A percentile compares a stretch with the other conserved stretches of the same genome.
Evolutionary conservation across 169 alveolate species (phyloP).

Genomic region (Perkinsus chesapeaki): DNA sequence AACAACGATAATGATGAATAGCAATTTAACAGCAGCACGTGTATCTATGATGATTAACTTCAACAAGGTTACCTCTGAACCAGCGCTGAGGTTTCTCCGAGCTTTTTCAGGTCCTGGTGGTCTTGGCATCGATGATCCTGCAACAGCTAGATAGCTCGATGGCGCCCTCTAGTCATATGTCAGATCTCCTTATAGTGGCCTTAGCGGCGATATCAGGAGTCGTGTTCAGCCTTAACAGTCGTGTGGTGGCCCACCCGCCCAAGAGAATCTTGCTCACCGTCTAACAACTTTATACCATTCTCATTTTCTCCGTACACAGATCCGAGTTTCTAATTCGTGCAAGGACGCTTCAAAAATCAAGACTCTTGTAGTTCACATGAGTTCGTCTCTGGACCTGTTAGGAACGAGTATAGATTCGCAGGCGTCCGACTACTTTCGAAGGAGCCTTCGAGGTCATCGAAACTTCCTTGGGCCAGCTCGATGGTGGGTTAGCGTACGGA

Average conservation of each 20-base stretch:
- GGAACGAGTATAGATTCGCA: not conserved
- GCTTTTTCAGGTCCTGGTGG: not conserved
- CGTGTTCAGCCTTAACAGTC: not conserved
- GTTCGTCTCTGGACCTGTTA: not conserved
- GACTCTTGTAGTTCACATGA: not conserved
- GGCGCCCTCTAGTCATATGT: not conserved
- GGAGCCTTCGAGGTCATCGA: not conserved
- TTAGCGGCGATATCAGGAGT: not conserved
- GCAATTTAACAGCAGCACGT: not conserved
- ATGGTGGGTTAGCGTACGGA: no score
- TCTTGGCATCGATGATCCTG: not conserved
- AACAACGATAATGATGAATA: not conserved
- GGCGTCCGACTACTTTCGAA: not conserved
- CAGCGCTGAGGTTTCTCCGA: not conserved
- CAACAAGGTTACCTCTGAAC: not conserved
- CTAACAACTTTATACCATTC: not conserved
- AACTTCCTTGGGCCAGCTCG: not conserved
- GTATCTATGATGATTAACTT: not conserved
- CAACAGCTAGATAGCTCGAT: not conserved
- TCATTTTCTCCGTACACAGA: not conserved
- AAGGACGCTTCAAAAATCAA: not conserved
- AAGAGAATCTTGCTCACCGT: not conserved
- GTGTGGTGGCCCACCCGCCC: not conserved
- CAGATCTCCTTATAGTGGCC: not conserved
- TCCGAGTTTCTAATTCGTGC: not conserved